Conservation (phyloP, 345 rosid genomes). For the Lepidium sativum region DNA sequence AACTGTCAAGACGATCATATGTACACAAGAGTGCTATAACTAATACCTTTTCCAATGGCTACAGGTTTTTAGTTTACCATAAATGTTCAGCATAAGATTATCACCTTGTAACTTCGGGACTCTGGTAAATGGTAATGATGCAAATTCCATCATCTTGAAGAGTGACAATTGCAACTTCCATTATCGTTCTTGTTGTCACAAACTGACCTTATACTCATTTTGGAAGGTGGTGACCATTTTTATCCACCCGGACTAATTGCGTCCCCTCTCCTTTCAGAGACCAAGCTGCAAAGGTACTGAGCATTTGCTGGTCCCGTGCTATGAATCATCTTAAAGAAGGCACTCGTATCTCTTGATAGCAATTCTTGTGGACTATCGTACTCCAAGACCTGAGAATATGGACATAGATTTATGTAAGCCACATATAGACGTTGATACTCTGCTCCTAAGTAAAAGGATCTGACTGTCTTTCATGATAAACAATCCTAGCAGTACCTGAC, state of each 20-base stretch:
- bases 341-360: slow-evolving; percentile 48
- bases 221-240: not conserved
- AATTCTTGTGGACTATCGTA: slow-evolving; percentile 57
- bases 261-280: slow-evolving; percentile 28
- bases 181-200: not conserved
- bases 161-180: not conserved
- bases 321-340: slow-evolving; percentile 66
- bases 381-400: slow-evolving; percentile 52
- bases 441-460: not conserved
- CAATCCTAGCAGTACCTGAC: slow-evolving; percentile 43
- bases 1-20: too few species aligned
- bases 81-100: too few species aligned
- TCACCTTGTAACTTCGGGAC: too few species aligned
- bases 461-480: not conserved
- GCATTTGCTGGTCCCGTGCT: slow-evolving; percentile 76
- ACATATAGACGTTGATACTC: not conserved
- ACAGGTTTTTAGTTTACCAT: not conserved
- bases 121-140: too few species aligned
- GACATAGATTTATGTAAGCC: not conserved
- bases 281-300: slow-evolving; percentile 57
- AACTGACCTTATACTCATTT: not conserved
- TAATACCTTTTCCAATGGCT: too few species aligned
- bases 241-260: not conserved
- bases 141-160: too few species aligned
- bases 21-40: too few species aligned